Evolutionary conservation across 495 filamentous ascomycete species (phyloP), one percentile per base, ranked within the genome.

Genomic region (Penicillium pulvis): DNA sequence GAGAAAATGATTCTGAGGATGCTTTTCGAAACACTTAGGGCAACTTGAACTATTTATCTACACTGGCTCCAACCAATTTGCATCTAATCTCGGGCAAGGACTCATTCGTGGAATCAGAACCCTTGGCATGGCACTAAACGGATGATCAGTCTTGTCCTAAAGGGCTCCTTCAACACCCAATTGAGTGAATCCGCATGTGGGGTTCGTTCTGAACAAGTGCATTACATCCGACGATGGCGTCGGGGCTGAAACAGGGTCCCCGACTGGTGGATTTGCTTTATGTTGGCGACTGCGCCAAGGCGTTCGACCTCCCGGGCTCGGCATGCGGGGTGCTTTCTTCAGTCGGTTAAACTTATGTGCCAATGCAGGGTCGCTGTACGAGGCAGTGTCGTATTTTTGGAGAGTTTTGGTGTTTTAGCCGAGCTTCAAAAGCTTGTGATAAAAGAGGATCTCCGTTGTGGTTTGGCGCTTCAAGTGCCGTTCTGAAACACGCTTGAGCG

Each of bases 21-120:
- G 28, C 1, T 4, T 28, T 7, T 28, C 28, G 28, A 28, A 7
- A 28, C 28, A 28, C 28, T 10, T 8, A 24, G 19, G 16, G 17
- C 3, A 26, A 2, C 7, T 20, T 12, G 19, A 10, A 10, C 24
- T 53, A 42, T 39, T 30, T 43, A 39, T 42, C 24, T 53, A 41
- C 24, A 28, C 17, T 9, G 2, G 12, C 12, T 12, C n/a, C 35
- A 17, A 26, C 28, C 6, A 6, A 41, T 7, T 3, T 41, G 16
- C 8, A 8, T 6, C 9, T 23, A 17, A 33, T 11, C 4, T 53
- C 46, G 46, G 46, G 7, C 14, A 10, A 20, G n/a, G 24, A 20
- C n/a, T 47, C 24, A 55, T 55, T 55, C 26, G 41, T 47, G 42
- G 53, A 55, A 55, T 47, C n/a, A 35, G 41, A 12, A 16, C 7